Evolutionary conservation across 495 filamentous ascomycete species (phyloP).

Genomic region (Daldinia concentrica): DNA sequence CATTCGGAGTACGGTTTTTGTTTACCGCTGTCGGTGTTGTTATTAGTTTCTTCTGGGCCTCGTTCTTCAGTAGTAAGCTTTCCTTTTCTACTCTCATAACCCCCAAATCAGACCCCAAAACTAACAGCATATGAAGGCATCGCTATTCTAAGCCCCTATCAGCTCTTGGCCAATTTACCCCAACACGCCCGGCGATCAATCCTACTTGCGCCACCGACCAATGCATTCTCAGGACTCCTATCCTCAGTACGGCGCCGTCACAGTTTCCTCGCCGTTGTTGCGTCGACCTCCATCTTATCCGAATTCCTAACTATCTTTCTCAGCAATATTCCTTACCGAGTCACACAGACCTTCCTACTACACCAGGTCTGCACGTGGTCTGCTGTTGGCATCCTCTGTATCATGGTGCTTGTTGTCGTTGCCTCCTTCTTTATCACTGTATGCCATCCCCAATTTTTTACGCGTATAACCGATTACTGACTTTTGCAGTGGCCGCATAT

Average conservation of each 20-base stretch:
- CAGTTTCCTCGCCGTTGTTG: conserved; percentile 45
- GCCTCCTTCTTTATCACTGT: conserved; percentile 40
- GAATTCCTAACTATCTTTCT: conserved; percentile 53
- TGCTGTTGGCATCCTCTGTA: conserved; percentile 46
- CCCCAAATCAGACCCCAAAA: background rate
- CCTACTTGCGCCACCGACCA: conserved; percentile 48
- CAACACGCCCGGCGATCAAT: conserved; percentile 48
- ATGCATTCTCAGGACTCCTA: conserved; percentile 51
- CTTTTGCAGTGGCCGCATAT: conserved; percentile 40
- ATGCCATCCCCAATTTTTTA: background rate
- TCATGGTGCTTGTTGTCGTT: conserved; percentile 51
- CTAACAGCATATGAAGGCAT: conserved; percentile 28
- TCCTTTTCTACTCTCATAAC: background rate
- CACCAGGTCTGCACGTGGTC: conserved; percentile 49
- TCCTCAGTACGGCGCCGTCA: conserved; percentile 46
- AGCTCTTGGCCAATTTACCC: conserved; percentile 36
- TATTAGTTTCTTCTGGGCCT: conserved; percentile 55
- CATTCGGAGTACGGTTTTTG: conserved; percentile 56
- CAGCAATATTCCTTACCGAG: conserved; percentile 51
- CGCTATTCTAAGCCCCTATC: conserved; percentile 45
- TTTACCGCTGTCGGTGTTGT: conserved; percentile 54
- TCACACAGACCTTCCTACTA: conserved; percentile 47
- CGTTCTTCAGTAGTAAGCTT: conserved; percentile 49
- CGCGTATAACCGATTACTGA: background rate
- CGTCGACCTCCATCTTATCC: conserved; percentile 48